Percentiles rank a stretch among this genome's conserved stretches.
phyloP scores from a whole-genome alignment of 2,329 filamentous ascomycete species.

The Juglanconis sp. region DNA sequence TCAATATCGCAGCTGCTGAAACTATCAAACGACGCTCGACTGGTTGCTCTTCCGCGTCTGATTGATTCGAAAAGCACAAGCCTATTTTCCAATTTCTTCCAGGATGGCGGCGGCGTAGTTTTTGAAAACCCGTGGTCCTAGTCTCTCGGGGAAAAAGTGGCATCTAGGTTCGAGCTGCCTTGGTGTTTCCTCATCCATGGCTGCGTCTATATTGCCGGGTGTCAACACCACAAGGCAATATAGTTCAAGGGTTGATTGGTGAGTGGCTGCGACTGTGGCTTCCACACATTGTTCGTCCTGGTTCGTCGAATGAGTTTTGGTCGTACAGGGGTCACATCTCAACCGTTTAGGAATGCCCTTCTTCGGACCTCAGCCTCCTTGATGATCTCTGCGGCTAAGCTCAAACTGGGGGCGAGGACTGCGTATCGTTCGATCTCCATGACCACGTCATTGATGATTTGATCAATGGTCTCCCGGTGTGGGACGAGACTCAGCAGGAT shows the following conservation, averaged over 20 bases:
- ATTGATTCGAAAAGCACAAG: not conserved
- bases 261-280: not conserved
- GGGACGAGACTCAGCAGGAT: conserved; percentile 59
- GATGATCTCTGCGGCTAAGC: conserved; percentile 74
- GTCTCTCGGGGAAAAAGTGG: not conserved
- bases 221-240: not conserved
- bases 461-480: conserved; percentile 62
- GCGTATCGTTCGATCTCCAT: conserved; percentile 72
- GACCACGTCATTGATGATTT: conserved; percentile 75
- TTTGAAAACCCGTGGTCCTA: not conserved
- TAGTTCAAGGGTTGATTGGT: not conserved
- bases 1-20: too few relatives aligned
- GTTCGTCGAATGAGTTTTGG: not conserved
- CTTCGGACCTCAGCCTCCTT: conserved; percentile 73
- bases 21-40: not conserved
- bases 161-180: not conserved
- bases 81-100: not conserved
- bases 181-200: not conserved
- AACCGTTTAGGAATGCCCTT: conserved; percentile 57
- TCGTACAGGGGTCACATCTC: conserved; percentile 23
- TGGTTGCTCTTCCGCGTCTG: not conserved
- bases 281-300: not conserved
- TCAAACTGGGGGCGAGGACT: conserved; percentile 71
- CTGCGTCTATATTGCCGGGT: not conserved
- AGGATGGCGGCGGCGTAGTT: not conserved